A percentile compares a stretch with the other conserved stretches of the same genome.
Conservation (phyloP, 345 rosid species). For the Pistacia vera region DNA sequence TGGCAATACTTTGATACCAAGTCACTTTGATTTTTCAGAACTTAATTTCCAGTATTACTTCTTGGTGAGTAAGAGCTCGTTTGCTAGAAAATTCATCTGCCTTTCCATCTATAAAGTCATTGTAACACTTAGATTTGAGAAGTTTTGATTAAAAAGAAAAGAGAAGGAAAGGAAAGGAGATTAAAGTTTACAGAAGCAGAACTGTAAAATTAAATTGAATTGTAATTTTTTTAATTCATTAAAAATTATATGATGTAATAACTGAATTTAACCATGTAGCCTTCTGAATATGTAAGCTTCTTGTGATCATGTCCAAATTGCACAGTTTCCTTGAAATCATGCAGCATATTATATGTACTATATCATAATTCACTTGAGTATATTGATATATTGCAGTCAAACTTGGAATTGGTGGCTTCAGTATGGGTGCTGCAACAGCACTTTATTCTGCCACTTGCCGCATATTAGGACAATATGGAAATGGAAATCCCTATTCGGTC, state of each 20-base stretch:
- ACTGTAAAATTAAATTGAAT: not conserved
- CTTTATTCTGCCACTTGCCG: slow-evolving; percentile 68
- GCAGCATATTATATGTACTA: not conserved
- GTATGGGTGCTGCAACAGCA: slow-evolving; percentile 81
- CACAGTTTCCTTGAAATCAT: not conserved
- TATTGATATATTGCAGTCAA: slow-evolving; percentile 35
- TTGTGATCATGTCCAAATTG: not conserved
- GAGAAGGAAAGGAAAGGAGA: not conserved
- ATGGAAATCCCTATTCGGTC: slow-evolving; percentile 45
- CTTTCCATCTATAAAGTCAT: not conserved
- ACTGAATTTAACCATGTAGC: not conserved
- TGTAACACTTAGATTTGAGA: not conserved
- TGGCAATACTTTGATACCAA: not conserved
- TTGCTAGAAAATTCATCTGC: slow-evolving; percentile 13
- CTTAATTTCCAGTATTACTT: not conserved
- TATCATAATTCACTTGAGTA: not conserved
- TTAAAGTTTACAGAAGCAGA: not conserved
- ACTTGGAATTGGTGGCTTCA: slow-evolving; percentile 79
- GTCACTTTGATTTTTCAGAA: not conserved
- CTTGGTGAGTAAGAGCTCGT: not conserved
- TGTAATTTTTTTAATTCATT: not conserved
- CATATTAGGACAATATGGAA: slow-evolving; percentile 54
- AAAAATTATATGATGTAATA: not conserved
- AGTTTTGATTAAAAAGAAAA: not conserved
- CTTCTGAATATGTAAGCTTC: not conserved